These are phyloP conservation scores for Colletotrichum filicis DNA, from an alignment of 2,329 filamentous ascomycete genomes.

Conservation along the genomic window DNA sequence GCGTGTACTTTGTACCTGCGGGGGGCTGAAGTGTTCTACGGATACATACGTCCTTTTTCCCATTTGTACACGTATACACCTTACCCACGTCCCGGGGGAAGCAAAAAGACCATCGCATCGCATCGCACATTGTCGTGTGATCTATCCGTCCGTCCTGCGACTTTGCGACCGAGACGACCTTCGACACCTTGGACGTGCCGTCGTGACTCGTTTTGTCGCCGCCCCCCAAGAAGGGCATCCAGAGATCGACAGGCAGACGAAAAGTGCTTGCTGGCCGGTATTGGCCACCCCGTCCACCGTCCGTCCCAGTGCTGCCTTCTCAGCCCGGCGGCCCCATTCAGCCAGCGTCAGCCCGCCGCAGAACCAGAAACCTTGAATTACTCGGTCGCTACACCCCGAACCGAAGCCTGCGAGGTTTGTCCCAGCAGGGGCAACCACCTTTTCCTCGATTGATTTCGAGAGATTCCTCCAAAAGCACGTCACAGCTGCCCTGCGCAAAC, in stretches of 20 bases:
- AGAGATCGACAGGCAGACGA: neutral
- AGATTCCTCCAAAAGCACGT: constrained; percentile 32
- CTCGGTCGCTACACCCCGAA: constrained; percentile 26
- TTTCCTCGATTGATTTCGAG: constrained; percentile 21
- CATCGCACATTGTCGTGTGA: neutral
- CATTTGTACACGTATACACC: neutral
- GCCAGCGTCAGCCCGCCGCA: neutral
- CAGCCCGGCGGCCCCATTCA: neutral
- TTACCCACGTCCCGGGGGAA: neutral
- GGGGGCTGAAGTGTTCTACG: neutral
- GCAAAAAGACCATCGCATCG: neutral
- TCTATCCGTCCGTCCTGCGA: neutral
- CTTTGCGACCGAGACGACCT: constrained; percentile 4
- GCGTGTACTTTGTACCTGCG: neutral
- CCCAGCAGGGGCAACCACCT: constrained; percentile 8
- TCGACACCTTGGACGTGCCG: neutral
- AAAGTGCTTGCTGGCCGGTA: neutral
- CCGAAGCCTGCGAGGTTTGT: constrained; percentile 25
- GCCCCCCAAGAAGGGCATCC: neutral
- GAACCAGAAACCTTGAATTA: constrained; percentile 16
- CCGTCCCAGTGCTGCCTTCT: constrained; percentile 5
- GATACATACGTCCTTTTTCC: neutral
- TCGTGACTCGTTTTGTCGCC: constrained; percentile 19
- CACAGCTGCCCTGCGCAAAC: constrained; percentile 11
- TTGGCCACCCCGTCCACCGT: constrained; percentile 3